A percentile compares a stretch with the other conserved stretches of the same genome.
phyloP scores from a whole-genome alignment of 2,329 filamentous ascomycete species.

The Ophiostoma perfectum region DNA sequence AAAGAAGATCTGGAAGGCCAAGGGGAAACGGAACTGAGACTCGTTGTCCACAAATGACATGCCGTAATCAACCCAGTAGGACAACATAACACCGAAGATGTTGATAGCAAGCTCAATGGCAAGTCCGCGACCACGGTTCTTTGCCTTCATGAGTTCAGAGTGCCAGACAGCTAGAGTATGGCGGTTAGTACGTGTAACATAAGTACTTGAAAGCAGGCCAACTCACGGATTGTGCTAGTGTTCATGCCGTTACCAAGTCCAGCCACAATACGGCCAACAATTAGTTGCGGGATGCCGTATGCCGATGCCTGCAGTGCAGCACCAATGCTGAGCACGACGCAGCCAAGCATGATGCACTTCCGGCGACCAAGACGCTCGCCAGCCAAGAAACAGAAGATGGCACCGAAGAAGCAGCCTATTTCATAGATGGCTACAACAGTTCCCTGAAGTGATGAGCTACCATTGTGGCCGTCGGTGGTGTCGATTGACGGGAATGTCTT shows the following conservation, averaged over 20 bases:
- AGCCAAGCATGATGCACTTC: slow-evolving; percentile 17
- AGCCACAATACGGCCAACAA: slow-evolving; percentile 46
- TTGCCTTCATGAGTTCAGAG: slow-evolving; percentile 41
- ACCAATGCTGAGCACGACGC: slow-evolving; percentile 15
- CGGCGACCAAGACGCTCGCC: slow-evolving; percentile 21
- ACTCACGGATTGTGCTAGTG: slow-evolving; percentile 38
- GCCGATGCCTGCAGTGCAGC: slow-evolving; percentile 31
- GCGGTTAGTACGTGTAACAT: background rate
- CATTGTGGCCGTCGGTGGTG: slow-evolving; percentile 25
- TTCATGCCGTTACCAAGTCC: slow-evolving; percentile 52
- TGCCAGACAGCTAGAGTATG: slow-evolving; percentile 23
- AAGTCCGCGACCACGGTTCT: slow-evolving; percentile 33
- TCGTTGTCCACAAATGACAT: slow-evolving; percentile 29
- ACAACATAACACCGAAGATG: slow-evolving; percentile 27
- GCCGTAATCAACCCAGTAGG: slow-evolving; percentile 31
- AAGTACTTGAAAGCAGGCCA: background rate
- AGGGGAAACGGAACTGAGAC: slow-evolving; percentile 31
- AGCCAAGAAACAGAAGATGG: slow-evolving; percentile 18
- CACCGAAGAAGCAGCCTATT: slow-evolving; percentile 30
- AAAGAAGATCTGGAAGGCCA: slow-evolving; percentile 31
- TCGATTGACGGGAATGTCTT: slow-evolving; percentile 34
- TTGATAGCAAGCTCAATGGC: slow-evolving; percentile 29
- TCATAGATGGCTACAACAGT: slow-evolving; percentile 45
- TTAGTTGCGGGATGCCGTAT: slow-evolving; percentile 40
- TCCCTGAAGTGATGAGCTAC: slow-evolving; percentile 29